Evolutionary conservation across 2,329 filamentous ascomycete genomes (phyloP), one percentile per base, ranked within the genome.

Genomic region (Fusarium keratoplasticum): DNA sequence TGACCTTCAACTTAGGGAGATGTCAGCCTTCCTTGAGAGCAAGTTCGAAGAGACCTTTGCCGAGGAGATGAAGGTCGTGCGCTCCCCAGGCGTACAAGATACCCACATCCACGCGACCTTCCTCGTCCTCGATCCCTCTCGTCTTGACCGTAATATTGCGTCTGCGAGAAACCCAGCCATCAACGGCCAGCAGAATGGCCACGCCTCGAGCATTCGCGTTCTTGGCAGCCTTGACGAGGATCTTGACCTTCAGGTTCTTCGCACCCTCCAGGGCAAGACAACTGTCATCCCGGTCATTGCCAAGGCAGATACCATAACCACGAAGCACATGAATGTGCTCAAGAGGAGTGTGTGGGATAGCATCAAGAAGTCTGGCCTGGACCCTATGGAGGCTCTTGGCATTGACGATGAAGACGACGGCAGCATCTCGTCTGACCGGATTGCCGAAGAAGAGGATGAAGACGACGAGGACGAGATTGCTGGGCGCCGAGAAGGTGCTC

Each of bases 41-140:
- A 98, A 98, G 83, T 99, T 99, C 77, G 96, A 99, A 82, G 96
- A 99, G 80, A 98, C 96, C 0, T 97, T 99, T 81, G 91, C 91
- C 58, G 96, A 99, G 84, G 96, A 99, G 86, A 97, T 97, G 89
- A 98, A 98, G 86, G 95, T 99, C 55, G 89, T 98, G 71, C 93
- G 96, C 78, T 95, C 95, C 62, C 96, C 96, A 29, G 96, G 95
- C 65, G 93, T 94, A 74, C 94, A 95, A 81, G 96, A 99, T 85
- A 98, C 96, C 60, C 96, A 99, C 82, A 98, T 99, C 75, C 96
- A 99, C 82, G 97, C 95, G 76, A 95, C 95, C 64, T 98, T 99
- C 84, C 88, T 98, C 65, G 87, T 99, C 64, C 90, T 99, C 64
- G 96, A 99, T 81, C 96, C 96, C 2, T 87, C 91, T 61, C 92